Evolutionary conservation across 305 asterid species (phyloP).

Genomic region (Solanum hybrid): DNA sequence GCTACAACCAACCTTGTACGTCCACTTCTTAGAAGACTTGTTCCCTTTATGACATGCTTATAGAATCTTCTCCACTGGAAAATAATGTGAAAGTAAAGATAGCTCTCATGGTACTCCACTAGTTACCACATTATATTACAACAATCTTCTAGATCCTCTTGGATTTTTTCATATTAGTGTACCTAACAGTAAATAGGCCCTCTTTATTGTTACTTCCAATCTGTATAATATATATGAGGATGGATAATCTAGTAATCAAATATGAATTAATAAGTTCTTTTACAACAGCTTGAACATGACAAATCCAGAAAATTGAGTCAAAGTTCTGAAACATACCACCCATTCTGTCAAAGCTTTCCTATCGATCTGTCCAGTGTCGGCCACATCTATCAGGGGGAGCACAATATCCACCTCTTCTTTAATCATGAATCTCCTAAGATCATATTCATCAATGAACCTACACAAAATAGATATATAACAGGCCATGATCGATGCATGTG

Average conservation of each 20-base stretch:
- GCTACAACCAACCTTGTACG: neutral
- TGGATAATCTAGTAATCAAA: neutral
- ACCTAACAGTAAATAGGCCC: neutral
- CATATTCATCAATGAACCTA: constrained; percentile 59
- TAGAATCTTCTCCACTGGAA: neutral
- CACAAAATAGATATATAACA: neutral
- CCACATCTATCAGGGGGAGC: constrained; percentile 69
- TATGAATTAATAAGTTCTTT: neutral
- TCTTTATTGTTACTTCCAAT: neutral
- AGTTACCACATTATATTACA: neutral
- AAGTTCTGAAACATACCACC: constrained; percentile 49
- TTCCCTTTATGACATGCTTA: neutral
- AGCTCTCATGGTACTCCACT: neutral
- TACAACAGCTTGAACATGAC: neutral
- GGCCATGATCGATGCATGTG: neutral
- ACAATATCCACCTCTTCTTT: constrained; percentile 73
- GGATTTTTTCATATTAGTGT: neutral
- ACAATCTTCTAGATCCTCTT: neutral
- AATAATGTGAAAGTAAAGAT: neutral
- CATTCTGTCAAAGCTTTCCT: constrained; percentile 61
- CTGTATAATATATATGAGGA: neutral
- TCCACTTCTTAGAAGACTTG: neutral
- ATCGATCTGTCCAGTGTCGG: constrained; percentile 61
- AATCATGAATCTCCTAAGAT: constrained; percentile 64
- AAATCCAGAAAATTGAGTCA: neutral